A percentile compares a stretch with the other conserved stretches of the same genome.
phyloP scores from a whole-genome alignment of 805 yeast genomes.

The Suhomyces sp. region DNA sequence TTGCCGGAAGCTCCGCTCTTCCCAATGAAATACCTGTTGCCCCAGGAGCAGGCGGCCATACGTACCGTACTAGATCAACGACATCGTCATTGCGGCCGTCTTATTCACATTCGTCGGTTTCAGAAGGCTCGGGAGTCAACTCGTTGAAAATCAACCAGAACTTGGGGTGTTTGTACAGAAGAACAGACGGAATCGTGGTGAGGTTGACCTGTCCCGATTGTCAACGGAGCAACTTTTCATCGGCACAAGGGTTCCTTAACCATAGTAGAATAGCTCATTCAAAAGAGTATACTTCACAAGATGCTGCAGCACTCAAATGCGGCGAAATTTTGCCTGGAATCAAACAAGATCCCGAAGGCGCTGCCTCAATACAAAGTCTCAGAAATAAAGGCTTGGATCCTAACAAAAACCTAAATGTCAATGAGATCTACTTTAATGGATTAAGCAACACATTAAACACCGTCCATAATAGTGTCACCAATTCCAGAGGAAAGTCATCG shows the following conservation, averaged over 20 bases:
- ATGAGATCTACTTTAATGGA: slow-evolving; percentile 35
- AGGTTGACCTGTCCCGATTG: slow-evolving; percentile 68
- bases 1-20: not conserved
- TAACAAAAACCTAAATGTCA: slow-evolving; percentile 37
- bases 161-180: slow-evolving; percentile 53
- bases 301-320: slow-evolving; percentile 67
- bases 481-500: not conserved
- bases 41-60: slow-evolving; percentile 16
- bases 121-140: not conserved
- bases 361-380: slow-evolving; percentile 34
- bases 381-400: slow-evolving; percentile 39
- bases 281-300: slow-evolving; percentile 68
- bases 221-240: slow-evolving; percentile 64
- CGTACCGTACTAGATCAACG: slow-evolving; percentile 49
- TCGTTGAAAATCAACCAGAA: slow-evolving; percentile 12
- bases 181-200: slow-evolving; percentile 71
- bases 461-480: slow-evolving; percentile 16
- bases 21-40: not conserved
- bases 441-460: slow-evolving; percentile 26
- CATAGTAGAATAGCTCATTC: slow-evolving; percentile 74
- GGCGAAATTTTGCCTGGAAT: slow-evolving; percentile 52
- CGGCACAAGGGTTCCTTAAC: slow-evolving; percentile 78
- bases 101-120: not conserved
- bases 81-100: slow-evolving; percentile 42
- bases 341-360: slow-evolving; percentile 57